Percentiles rank a stretch among this genome's conserved stretches.
Conservation (phyloP, 2,329 filamentous ascomycete species). For the Ascochyta rabiei region DNA sequence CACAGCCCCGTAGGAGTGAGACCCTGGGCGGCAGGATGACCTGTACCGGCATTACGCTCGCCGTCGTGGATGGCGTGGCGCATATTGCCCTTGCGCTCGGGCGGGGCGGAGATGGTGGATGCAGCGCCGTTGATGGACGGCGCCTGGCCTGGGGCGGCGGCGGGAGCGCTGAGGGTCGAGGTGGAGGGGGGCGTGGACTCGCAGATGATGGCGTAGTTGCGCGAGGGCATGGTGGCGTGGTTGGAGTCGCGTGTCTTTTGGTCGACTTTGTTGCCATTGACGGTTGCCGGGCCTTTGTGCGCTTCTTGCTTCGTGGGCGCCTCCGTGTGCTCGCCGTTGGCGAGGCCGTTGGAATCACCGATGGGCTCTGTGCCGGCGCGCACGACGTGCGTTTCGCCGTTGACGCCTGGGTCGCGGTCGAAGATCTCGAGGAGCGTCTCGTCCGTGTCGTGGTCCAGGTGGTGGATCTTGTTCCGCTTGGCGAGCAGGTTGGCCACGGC, state of each 20-base stretch:
- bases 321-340: constrained; percentile 24
- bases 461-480: constrained; percentile 69
- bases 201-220: constrained; percentile 69
- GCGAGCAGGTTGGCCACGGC: constrained; percentile 69
- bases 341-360: constrained; percentile 23
- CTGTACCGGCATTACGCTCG: constrained; percentile 78
- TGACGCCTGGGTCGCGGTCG: constrained; percentile 61
- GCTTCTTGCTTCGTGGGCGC: constrained; percentile 16
- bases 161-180: constrained; percentile 23
- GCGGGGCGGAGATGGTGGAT: constrained; percentile 32
- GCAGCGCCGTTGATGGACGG: constrained; percentile 37
- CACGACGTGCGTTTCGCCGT: constrained; percentile 32
- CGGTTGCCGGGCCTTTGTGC: constrained; percentile 20
- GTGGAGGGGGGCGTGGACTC: constrained; percentile 52
- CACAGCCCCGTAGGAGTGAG: constrained; percentile 51
- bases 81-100: constrained; percentile 58
- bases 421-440: constrained; percentile 69
- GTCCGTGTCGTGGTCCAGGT: constrained; percentile 66
- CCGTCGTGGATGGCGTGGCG: constrained; percentile 76
- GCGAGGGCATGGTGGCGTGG: constrained; percentile 79
- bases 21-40: constrained; percentile 71
- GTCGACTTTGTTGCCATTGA: constrained; percentile 35
- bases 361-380: constrained; percentile 21
- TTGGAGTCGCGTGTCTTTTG: constrained; percentile 74
- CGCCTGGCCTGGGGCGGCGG: constrained; percentile 29